A percentile compares a stretch with the other conserved stretches of the same genome.
Conservation (phyloP, 139 green algal species). For the Chloropicon primus region DNA sequence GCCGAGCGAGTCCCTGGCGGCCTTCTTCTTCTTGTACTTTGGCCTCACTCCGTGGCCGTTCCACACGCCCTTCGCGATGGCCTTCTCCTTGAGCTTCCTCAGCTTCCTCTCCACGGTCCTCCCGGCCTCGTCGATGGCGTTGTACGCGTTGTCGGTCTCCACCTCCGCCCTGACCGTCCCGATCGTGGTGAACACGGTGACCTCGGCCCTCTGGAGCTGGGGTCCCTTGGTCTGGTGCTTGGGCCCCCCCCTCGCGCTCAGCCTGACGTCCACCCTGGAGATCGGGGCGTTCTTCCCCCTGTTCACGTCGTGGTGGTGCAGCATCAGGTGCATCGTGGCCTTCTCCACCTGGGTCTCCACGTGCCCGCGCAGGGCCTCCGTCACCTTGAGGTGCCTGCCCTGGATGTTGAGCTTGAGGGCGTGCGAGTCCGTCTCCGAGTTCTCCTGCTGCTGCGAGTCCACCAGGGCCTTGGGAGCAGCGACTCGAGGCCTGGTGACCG, state of each 20-base stretch:
- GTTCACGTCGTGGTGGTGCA: not conserved
- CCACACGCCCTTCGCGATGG: slow-evolving; percentile 18
- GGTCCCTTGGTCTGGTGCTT: slow-evolving; percentile 1
- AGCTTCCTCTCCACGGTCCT: slow-evolving; percentile 22
- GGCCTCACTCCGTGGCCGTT: not conserved
- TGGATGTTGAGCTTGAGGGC: slow-evolving; percentile 38
- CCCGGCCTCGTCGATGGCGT: slow-evolving; percentile 20
- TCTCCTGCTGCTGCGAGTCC: no score
- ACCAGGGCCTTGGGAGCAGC: no score
- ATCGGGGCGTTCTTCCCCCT: not conserved
- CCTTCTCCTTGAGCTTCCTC: slow-evolving; percentile 33
- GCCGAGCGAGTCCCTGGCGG: not conserved
- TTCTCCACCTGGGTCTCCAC: slow-evolving; percentile 51
- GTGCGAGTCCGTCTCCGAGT: no score
- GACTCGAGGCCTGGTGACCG: no score
- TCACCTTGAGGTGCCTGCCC: slow-evolving; percentile 45
- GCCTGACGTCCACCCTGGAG: slow-evolving; percentile 17
- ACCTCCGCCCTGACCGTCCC: slow-evolving; percentile 26
- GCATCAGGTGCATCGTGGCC: slow-evolving; percentile 2
- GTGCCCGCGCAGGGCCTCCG: slow-evolving; percentile 46
- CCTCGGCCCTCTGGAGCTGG: slow-evolving; percentile 17
- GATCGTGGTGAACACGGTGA: slow-evolving; percentile 30
- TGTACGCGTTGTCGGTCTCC: slow-evolving; percentile 18
- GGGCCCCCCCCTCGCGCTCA: slow-evolving; percentile 6
- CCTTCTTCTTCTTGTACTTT: not conserved